Base-by-base conservation (phyloP, 2,329 filamentous ascomycete species). In the Talaromyces sp. region DNA sequence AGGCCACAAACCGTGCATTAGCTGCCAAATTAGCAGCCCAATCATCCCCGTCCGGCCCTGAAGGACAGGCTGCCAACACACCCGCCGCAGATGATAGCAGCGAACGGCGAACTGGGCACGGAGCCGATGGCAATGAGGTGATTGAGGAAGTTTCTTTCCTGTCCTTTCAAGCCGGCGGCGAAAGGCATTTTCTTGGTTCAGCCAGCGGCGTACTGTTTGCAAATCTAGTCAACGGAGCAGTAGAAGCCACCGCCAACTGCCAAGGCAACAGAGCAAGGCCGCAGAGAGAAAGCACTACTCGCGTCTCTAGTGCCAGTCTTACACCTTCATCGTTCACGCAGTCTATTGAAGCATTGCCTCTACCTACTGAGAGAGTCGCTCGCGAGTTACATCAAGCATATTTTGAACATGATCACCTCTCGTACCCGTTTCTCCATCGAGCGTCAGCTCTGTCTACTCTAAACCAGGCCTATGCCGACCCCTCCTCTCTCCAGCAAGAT, bases 101-200 rank as follows among this genome's bases (percentile, higher is more conserved):
- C 19, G 44, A 49, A 11, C 44, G 22, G n/a, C 8, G n/a, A 1
- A 19, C n/a, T 25, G 44, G 19, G 8, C 9, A 19, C n/a, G 44
- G 22, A 25, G 19, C 44, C 15, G 44, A 22, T 78, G 42, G 61
- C 62, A 13, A 49, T 11, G 44, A 49, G 44, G 22, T 49, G 11
- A 49, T 49, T 10, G 44, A 49, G 11, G 44, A 49, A 49, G 22
- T 49, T 8, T 76, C 77, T 0, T 76, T 76, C 59, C 68, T 80
- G n/a, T 77, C 76, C 7, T 69, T 76, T 17, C 77, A 71, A 39
- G 77, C 76, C 4, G 78, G 77, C 8, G 78, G 78, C 0, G 77
- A 78, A 4, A 71, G 73, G 74, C 78, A 19, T 80, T 77, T 57
- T 66, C 80, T 19, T 78, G 78, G 4, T 78, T 70, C 15, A 80